Conservation (phyloP, 306 rosid genomes). For the Prunus padus region DNA sequence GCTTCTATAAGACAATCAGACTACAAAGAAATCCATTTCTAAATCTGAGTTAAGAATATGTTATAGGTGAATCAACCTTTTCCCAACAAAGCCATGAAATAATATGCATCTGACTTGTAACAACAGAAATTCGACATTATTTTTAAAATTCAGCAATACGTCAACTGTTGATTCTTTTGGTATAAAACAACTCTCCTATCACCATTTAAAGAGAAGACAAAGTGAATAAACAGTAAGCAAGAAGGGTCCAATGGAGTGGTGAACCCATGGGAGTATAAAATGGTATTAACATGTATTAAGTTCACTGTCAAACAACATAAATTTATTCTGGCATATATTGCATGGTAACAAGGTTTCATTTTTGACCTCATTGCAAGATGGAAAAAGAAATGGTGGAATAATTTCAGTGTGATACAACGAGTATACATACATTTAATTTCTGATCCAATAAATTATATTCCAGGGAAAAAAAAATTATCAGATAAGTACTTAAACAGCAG, state of each 20-base stretch:
- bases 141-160: background rate
- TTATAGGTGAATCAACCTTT: background rate
- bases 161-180: background rate
- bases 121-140: background rate
- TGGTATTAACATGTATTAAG: background rate
- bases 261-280: background rate
- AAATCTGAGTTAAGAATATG: conserved; percentile 3
- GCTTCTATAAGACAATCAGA: background rate
- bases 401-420: conserved; percentile 13
- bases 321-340: background rate
- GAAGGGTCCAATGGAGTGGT: background rate
- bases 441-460: background rate
- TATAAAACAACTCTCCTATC: background rate
- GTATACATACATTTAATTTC: background rate
- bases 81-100: background rate
- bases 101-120: background rate
- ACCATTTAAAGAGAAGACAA: background rate
- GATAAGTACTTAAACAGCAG: background rate
- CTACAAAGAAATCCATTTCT: background rate
- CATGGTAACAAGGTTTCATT: background rate
- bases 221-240: background rate
- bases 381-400: background rate
- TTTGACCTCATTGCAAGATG: background rate
- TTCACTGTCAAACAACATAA: background rate
- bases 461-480: background rate